phyloP scores from a whole-genome alignment of 225 moss, liverwort and hornwort species.

The Ulota crispa region DNA sequence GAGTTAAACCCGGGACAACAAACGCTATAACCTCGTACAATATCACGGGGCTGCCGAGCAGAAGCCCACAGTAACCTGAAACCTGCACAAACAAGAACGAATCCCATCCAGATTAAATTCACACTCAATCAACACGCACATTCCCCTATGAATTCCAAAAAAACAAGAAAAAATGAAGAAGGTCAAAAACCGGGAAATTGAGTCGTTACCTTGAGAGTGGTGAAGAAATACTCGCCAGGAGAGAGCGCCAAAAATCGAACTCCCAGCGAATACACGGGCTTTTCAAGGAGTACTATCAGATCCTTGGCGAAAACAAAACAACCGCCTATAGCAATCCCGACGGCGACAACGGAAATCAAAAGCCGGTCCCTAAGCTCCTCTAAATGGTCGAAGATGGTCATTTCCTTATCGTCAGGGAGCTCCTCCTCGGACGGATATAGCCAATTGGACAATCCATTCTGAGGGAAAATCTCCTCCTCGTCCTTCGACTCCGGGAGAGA shows the following conservation, averaged over 20 bases:
- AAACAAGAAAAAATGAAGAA: not conserved
- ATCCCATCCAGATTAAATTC: constrained; percentile 9
- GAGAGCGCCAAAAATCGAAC: constrained; percentile 95
- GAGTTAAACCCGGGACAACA: constrained; percentile 86
- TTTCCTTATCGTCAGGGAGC: constrained; percentile 94
- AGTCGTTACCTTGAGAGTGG: constrained; percentile 79
- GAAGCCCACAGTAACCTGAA: constrained; percentile 92
- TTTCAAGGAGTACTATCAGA: constrained; percentile 83
- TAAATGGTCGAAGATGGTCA: constrained; percentile 94
- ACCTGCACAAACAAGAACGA: constrained; percentile 50
- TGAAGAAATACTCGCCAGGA: constrained; percentile 97
- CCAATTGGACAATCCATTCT: constrained; percentile 78
- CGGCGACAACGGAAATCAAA: constrained; percentile 65
- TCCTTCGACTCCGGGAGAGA: not conserved
- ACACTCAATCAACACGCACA: not conserved
- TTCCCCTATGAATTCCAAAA: not conserved
- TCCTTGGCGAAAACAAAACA: constrained; percentile 89
- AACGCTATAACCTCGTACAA: constrained; percentile 94
- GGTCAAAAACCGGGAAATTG: not conserved
- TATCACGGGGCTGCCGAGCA: constrained; percentile 89
- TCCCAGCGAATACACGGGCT: constrained; percentile 85
- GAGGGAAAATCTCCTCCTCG: constrained; percentile 22
- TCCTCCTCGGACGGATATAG: constrained; percentile 90
- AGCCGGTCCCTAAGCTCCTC: constrained; percentile 88
- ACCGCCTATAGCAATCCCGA: constrained; percentile 68